Conservation (phyloP, 108 stramenopile species). For the Mediolabrus comicus region DNA sequence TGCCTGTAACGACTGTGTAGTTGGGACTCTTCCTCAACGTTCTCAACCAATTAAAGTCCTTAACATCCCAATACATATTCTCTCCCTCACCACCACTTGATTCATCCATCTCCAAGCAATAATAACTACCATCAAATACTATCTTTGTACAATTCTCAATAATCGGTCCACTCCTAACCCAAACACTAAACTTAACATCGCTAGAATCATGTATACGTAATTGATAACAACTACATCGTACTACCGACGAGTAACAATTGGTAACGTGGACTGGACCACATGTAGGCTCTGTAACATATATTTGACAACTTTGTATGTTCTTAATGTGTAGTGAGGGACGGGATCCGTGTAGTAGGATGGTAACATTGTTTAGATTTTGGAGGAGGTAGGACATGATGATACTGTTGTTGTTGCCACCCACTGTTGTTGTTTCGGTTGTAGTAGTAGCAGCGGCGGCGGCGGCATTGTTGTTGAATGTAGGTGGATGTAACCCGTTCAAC, state of each 20-base stretch:
- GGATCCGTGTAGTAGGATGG: conserved; percentile 23
- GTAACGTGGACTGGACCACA: conserved; percentile 45
- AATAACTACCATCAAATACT: conserved; percentile 32
- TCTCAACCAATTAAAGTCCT: conserved; percentile 49
- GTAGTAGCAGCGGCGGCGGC: not conserved
- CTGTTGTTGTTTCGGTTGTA: not conserved
- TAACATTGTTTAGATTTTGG: conserved; percentile 31
- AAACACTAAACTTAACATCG: conserved; percentile 33
- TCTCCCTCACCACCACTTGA: not conserved
- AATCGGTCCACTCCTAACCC: conserved; percentile 42
- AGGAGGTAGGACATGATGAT: conserved; percentile 33
- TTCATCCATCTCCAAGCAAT: not conserved
- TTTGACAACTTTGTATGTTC: conserved; percentile 26
- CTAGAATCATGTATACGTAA: conserved; percentile 46
- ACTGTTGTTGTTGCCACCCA: not conserved
- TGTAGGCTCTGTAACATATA: conserved; percentile 27
- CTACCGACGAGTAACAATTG: conserved; percentile 19
- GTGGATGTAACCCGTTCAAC: conserved; percentile 3
- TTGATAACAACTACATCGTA: conserved; percentile 31
- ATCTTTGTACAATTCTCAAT: conserved; percentile 46
- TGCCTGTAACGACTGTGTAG: not conserved
- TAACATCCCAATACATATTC: conserved; percentile 54
- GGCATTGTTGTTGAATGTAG: not conserved
- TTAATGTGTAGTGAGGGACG: conserved; percentile 46
- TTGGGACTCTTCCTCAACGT: conserved; percentile 41